Evolutionary conservation across 2,329 filamentous ascomycete genomes (phyloP).

Genomic region (Fusarium concolor): DNA sequence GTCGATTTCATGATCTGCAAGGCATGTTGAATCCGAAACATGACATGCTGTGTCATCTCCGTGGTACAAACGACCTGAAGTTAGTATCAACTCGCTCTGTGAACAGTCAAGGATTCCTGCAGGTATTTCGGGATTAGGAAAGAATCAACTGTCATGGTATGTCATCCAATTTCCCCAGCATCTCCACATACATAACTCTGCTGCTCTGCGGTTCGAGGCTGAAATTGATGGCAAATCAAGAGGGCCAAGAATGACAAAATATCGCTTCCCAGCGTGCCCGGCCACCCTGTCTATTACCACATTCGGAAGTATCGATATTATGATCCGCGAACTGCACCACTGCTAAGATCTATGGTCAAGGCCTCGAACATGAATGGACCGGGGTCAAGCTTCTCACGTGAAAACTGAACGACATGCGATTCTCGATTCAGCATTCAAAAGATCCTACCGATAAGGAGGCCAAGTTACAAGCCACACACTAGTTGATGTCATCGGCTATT

Average conservation of each 20-base stretch:
- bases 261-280: conserved; percentile 3
- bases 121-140: conserved; percentile 10
- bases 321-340: conserved; percentile 2
- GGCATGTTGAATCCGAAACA: not conserved
- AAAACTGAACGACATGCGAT: not conserved
- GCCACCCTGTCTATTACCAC: not conserved
- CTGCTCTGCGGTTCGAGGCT: not conserved
- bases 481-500: not conserved
- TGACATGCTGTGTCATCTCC: not conserved
- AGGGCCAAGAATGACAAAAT: not conserved
- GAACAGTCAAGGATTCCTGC: conserved; percentile 1
- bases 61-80: not conserved
- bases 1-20: conserved; percentile 11
- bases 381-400: not conserved
- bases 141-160: conserved; percentile 6
- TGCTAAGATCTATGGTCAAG: not conserved
- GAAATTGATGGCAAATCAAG: conserved; percentile 20
- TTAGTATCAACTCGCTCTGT: not conserved
- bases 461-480: conserved; percentile 1
- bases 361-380: not conserved
- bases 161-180: conserved; percentile 28
- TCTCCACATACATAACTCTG: conserved; percentile 20
- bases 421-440: conserved; percentile 4
- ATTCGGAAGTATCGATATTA: conserved; percentile 12
- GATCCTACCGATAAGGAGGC: not conserved